A percentile compares a stretch with the other conserved stretches of the same genome.
phyloP scores from a whole-genome alignment of 306 rosid genomes.

The Ormosia semicastrata region DNA sequence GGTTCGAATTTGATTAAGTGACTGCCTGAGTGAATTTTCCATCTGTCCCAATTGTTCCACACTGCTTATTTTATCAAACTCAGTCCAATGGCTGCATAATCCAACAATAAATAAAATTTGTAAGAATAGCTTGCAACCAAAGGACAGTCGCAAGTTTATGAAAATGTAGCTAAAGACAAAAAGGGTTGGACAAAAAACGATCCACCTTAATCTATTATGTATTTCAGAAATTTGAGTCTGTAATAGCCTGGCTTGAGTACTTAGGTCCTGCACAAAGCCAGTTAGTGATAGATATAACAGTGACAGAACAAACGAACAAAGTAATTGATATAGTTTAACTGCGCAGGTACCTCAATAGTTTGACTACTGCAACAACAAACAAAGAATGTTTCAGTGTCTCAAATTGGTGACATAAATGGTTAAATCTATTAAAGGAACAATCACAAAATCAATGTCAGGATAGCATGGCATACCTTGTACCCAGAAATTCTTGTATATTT shows the following conservation, averaged over 20 bases:
- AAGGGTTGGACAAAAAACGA: background rate
- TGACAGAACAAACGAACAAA: background rate
- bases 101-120: slow-evolving; percentile 21
- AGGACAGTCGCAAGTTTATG: background rate
- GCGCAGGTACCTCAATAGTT: slow-evolving; percentile 53
- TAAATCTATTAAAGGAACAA: background rate
- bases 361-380: slow-evolving; percentile 57
- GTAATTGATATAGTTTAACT: background rate
- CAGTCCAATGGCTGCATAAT: slow-evolving; percentile 60
- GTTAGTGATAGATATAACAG: background rate
- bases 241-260: slow-evolving; percentile 39
- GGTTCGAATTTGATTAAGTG: slow-evolving; percentile 51
- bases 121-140: background rate
- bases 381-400: slow-evolving; percentile 13
- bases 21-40: slow-evolving; percentile 69
- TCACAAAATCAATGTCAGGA: background rate
- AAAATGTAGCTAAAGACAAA: slow-evolving; percentile 12
- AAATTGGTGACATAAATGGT: background rate
- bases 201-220: slow-evolving; percentile 62
- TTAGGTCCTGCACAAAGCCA: slow-evolving; percentile 47
- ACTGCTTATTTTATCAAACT: slow-evolving; percentile 55
- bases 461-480: slow-evolving; percentile 57
- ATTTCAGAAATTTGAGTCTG: slow-evolving; percentile 48
- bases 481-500: slow-evolving; percentile 67
- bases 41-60: slow-evolving; percentile 61